Base-by-base conservation (phyloP, 1,284 basidiomycete species). In the Ganoderma lucidum region DNA sequence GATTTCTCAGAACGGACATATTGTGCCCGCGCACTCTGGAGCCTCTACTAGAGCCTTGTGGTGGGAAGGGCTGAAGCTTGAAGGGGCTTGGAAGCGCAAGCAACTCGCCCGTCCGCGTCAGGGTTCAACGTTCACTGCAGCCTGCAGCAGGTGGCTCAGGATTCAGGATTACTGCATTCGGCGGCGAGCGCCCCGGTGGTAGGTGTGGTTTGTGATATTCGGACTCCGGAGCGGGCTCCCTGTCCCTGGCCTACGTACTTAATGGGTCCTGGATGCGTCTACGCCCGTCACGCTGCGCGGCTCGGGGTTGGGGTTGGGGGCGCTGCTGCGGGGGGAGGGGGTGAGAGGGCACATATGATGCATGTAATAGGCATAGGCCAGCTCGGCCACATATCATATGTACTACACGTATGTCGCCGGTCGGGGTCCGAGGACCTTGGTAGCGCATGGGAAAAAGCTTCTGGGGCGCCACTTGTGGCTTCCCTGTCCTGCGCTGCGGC, bases 1-100 rank as follows among this genome's bases (percentile, higher is more conserved):
- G 35, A 12, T 59, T 69, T 67, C 67, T 30, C 67, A 66, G 48
- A 39, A 53, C 65, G 65, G 71, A 68, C 63, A 70, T 61, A 61
- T 65, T 55, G 48, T 65, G 68, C 66, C 68, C 56, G 28, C 23
- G 23, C 23, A 51, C 28, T 51, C 48, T 51, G 28, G 53, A 58
- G 42, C n/a, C 6, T 2, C 14, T 1, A 2, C 6, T 37, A 37
- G 6, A 37, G 35, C 35, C 1, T 8, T 35, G 35, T 41, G 39
- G 19, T 37, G 35, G 8, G 19, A 19, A 19, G 59, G 35, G 55
- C 23, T 23, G 23, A 23, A 23, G 23, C 63, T 35, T 48, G 15
- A n/a, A 63, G 35, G 10, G 1, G n/a, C 8, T n/a, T n/a, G 44
- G 17, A 23, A 23, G 23, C 23, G 23, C 23, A 23, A 23, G 23